phyloP scores from a whole-genome alignment of 768 basidiomycete genomes.

The Podaxis sp. region DNA sequence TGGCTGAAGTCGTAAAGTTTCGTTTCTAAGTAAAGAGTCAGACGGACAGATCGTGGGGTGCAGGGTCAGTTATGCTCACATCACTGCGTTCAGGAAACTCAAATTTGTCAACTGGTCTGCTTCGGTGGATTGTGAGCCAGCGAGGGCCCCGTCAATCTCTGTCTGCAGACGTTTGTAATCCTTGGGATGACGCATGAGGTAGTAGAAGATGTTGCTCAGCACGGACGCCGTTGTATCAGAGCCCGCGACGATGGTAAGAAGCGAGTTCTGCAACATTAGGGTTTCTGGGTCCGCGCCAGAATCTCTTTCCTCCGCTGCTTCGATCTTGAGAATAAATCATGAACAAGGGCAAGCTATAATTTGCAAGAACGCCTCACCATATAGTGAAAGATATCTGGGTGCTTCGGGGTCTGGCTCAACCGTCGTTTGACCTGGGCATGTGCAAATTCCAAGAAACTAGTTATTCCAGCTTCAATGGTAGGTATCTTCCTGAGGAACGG shows the following conservation, averaged over 20 bases:
- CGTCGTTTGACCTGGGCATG: not conserved
- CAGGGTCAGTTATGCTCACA: conserved; percentile 23
- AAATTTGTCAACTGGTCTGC: conserved; percentile 21
- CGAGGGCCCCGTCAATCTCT: conserved; percentile 25
- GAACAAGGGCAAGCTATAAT: not conserved
- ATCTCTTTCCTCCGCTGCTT: not conserved
- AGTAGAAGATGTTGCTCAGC: conserved; percentile 23
- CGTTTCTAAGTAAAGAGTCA: not conserved
- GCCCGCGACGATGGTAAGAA: not conserved
- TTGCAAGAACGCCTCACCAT: not conserved
- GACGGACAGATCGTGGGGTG: not conserved
- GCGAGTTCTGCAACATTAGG: not conserved
- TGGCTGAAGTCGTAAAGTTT: not conserved
- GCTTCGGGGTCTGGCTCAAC: not conserved
- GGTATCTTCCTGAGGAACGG: not conserved
- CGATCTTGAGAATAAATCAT: not conserved
- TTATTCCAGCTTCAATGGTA: not conserved
- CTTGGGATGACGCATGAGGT: conserved; percentile 22
- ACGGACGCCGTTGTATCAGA: not conserved
- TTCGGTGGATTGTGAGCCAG: conserved; percentile 15
- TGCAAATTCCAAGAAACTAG: not conserved
- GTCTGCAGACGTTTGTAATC: conserved; percentile 21
- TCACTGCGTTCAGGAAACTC: conserved; percentile 31
- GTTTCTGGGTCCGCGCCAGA: not conserved
- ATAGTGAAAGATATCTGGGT: not conserved